These are phyloP conservation scores for Diplodia corticola DNA, from an alignment of 2,329 filamentous ascomycete species.

Conservation along the genomic window DNA sequence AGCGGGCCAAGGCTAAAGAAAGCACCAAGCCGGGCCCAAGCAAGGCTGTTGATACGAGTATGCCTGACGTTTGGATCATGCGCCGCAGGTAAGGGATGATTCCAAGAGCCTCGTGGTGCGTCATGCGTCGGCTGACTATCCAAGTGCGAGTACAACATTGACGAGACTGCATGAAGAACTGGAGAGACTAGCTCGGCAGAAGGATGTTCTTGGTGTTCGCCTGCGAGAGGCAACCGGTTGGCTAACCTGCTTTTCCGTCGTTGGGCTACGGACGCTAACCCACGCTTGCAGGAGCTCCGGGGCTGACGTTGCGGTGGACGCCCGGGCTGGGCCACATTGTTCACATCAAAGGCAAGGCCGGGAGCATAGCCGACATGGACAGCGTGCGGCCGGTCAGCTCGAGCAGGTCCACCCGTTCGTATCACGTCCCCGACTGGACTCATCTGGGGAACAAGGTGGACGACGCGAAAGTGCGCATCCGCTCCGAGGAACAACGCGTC, in stretches of 20 bases:
- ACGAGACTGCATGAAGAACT: conserved; percentile 68
- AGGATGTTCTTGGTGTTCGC: conserved; percentile 57
- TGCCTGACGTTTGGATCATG: conserved; percentile 64
- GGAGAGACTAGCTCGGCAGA: conserved; percentile 60
- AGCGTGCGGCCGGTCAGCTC: conserved; percentile 64
- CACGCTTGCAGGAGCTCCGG: conserved; percentile 49
- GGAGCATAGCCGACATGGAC: conserved; percentile 46
- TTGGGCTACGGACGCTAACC: conserved; percentile 25
- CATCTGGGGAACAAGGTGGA: conserved; percentile 77
- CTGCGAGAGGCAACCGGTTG: conserved; percentile 61
- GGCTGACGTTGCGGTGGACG: conserved; percentile 80
- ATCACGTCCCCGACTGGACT: conserved; percentile 84
- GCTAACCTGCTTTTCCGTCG: background rate
- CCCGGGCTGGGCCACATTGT: conserved; percentile 86
- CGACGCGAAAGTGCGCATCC: conserved; percentile 73
- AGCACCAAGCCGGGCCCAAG: background rate
- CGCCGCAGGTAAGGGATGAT: conserved; percentile 42
- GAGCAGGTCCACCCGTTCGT: conserved; percentile 80
- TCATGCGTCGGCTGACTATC: conserved; percentile 20
- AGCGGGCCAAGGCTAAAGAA: conserved; percentile 38
- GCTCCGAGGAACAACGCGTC: conserved; percentile 79
- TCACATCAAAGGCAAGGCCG: conserved; percentile 82
- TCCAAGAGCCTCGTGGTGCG: conserved; percentile 17
- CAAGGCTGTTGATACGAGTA: conserved; percentile 27
- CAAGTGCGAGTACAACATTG: conserved; percentile 65